Evolutionary conservation across 108 stramenopile species (phyloP), one percentile per base, ranked within the genome.

Genomic region (Discostella pseudostelligera): DNA sequence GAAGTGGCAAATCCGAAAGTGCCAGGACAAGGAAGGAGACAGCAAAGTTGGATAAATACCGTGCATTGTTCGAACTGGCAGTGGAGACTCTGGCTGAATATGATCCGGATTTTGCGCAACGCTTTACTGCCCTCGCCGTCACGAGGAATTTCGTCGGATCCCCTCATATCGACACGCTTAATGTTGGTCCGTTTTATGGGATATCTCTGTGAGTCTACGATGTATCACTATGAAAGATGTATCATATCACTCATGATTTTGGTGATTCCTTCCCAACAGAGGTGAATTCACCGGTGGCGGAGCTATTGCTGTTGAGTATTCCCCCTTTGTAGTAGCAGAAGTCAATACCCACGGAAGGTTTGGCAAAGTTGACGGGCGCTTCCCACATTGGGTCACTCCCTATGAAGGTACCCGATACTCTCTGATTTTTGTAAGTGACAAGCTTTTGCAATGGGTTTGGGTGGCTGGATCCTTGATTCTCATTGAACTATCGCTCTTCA

Each of bases 311-410:
- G 87, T 89, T 9, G 87, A 89, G 61, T 74, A 61, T 25, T 62
- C 56, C 17, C 65, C 85, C 10, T 55, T 74, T 3, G 14, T 49
- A 22, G 83, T 89, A 5, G 79, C 75, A 36, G 62, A 81, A 20
- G 65, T 89, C n/a, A 64, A 84, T 56, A 89, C 85, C 0, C 68
- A 69, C 46, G 70, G 70, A 24, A 48, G 78, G 10, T 73, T 86
- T 9, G 87, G 70, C 19, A 86, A 84, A 62, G 82, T 89, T 17
- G 87, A 89, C 56, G 87, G 87, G 7, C 75, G 87, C 17, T 88
- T 74, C 47, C 82, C 82, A 8, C 87, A 88, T 59, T 88, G 84
- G 84, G 84, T 88, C 20, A 69, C 83, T 24, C 77, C 69, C 9
- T 84, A 85, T 55, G 72, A 67, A 26, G 77, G 73, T 8, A 63